Conservation (phyloP, 2,329 filamentous ascomycete genomes). For the Xenoacremonium recifei region DNA sequence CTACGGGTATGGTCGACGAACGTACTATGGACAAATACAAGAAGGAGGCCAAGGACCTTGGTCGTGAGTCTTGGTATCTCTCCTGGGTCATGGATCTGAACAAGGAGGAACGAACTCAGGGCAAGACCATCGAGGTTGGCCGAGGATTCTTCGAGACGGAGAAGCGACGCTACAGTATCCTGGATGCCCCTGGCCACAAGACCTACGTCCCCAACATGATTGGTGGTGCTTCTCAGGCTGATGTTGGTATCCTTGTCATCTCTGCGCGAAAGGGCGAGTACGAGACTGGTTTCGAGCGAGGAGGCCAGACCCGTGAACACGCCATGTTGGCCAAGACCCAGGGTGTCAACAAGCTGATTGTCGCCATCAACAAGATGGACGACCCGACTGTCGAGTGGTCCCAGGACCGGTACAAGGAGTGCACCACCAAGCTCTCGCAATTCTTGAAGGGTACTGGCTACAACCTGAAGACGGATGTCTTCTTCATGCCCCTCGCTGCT, state of each 20-base stretch:
- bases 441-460: constrained; percentile 94
- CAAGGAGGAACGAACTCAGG: constrained; percentile 93
- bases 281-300: constrained; percentile 95
- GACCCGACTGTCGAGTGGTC: constrained; percentile 96
- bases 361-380: constrained; percentile 99
- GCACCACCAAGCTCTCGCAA: constrained; percentile 78
- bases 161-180: constrained; percentile 91
- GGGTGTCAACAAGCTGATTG: constrained; percentile 93
- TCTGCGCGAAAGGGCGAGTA: constrained; percentile 97
- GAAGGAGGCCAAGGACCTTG: constrained; percentile 91
- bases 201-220: constrained; percentile 99
- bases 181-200: constrained; percentile 97
- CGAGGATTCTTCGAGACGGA: constrained; percentile 96
- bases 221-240: constrained; percentile 87
- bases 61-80: constrained; percentile 97
- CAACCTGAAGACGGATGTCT: constrained; percentile 89
- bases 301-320: constrained; percentile 95
- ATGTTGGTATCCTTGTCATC: constrained; percentile 93
- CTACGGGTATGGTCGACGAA: constrained; percentile 98
- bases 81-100: constrained; percentile 98
- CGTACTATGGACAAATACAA: constrained; percentile 98
- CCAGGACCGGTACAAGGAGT: constrained; percentile 88
- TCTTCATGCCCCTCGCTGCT: constrained; percentile 94
- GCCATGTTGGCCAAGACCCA: constrained; percentile 97
- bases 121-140: constrained; percentile 97